Evolutionary conservation across 2,329 filamentous ascomycete genomes (phyloP).

Genomic region (Cephalotrichum gorgonifer): DNA sequence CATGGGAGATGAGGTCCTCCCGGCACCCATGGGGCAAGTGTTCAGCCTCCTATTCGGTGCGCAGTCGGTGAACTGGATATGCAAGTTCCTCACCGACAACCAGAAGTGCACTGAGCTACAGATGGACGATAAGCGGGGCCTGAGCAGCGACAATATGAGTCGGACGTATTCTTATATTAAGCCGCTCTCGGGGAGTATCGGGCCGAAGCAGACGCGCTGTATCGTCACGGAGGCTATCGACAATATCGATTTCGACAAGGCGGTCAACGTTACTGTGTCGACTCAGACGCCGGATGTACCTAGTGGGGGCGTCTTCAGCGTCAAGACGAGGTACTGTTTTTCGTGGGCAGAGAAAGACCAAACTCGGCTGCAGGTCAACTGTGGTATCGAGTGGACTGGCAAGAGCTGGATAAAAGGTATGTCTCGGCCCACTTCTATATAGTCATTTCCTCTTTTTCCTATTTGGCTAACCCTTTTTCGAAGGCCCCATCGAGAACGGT

Average conservation of each 20-base stretch:
- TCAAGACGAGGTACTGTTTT: slow-evolving; percentile 90
- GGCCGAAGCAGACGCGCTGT: slow-evolving; percentile 90
- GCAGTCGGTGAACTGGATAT: slow-evolving; percentile 69
- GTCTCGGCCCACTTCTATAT: slow-evolving; percentile 11
- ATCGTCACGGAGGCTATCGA: slow-evolving; percentile 81
- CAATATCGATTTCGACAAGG: slow-evolving; percentile 74
- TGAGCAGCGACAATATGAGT: slow-evolving; percentile 63
- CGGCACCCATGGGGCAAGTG: slow-evolving; percentile 82
- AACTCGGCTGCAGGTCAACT: slow-evolving; percentile 79
- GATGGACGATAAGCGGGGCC: slow-evolving; percentile 73
- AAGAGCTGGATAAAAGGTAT: slow-evolving; percentile 97
- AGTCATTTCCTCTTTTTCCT: neutral
- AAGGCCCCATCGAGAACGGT: slow-evolving; percentile 91
- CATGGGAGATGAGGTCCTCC: slow-evolving; percentile 75
- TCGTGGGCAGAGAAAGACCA: slow-evolving; percentile 83
- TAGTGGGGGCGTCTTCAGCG: slow-evolving; percentile 80
- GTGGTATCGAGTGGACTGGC: slow-evolving; percentile 87
- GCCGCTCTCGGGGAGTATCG: slow-evolving; percentile 72
- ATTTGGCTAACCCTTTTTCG: slow-evolving; percentile 16
- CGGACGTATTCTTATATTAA: slow-evolving; percentile 85
- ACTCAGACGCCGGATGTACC: slow-evolving; percentile 94
- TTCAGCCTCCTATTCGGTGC: slow-evolving; percentile 83
- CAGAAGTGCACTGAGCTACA: slow-evolving; percentile 85
- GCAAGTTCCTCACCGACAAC: slow-evolving; percentile 74
- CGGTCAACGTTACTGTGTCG: slow-evolving; percentile 68